phyloP scores from a whole-genome alignment of 345 rosid species.

The Eutrema yunnanense region DNA sequence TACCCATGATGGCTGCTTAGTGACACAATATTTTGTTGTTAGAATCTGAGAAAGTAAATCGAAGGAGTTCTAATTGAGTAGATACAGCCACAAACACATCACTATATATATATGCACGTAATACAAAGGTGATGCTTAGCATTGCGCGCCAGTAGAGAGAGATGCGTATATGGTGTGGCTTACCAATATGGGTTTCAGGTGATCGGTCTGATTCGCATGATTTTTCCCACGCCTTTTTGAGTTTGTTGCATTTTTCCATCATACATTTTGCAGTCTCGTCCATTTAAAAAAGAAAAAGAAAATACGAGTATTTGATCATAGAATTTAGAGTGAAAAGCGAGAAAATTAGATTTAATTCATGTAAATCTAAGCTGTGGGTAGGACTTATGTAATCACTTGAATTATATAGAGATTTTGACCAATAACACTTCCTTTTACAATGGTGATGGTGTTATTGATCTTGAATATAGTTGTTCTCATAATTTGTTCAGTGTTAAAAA shows the following conservation, averaged over 20 bases:
- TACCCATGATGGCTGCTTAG: constrained; percentile 15
- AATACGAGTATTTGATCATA: too few species aligned
- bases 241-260: neutral
- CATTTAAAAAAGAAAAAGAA: too few species aligned
- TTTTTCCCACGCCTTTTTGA: neutral
- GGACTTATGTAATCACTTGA: neutral
- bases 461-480: too few species aligned
- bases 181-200: constrained; percentile 14
- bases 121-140: neutral
- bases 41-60: constrained; percentile 10
- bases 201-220: constrained; percentile 28
- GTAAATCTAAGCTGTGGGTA: neutral
- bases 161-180: constrained; percentile 17
- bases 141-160: constrained; percentile 11
- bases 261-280: too few species aligned
- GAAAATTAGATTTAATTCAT: neutral
- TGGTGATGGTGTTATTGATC: neutral
- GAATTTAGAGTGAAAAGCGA: too few species aligned
- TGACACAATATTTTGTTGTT: neutral
- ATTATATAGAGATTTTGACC: neutral
- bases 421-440: neutral
- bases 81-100: neutral
- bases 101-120: constrained; percentile 2
- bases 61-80: neutral
- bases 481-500: too few species aligned